phyloP scores from a whole-genome alignment of 176 grass and related monocot genomes.

The Oropetium thomaeum region DNA sequence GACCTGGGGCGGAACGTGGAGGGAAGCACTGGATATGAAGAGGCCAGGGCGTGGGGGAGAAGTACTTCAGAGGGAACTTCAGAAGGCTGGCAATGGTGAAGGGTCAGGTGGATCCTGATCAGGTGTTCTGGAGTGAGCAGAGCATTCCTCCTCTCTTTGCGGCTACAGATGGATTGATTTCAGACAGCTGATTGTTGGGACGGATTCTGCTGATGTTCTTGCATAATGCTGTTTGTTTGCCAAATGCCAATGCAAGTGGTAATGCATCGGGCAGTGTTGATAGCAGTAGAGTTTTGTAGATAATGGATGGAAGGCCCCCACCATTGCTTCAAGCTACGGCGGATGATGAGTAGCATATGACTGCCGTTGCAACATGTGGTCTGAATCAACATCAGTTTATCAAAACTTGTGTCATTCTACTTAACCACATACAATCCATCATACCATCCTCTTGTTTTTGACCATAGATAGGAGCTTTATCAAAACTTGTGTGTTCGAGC shows the following conservation, averaged over 20 bases:
- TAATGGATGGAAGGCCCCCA: neutral
- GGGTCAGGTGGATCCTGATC: conserved; percentile 56
- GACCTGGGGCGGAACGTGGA: conserved; percentile 63
- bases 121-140: conserved; percentile 92
- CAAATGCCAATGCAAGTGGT: neutral
- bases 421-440: too few relatives aligned
- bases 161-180: neutral
- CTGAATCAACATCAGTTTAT: too few relatives aligned
- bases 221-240: neutral
- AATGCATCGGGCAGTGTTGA: neutral
- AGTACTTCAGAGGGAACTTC: conserved; percentile 69
- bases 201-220: neutral
- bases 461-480: too few relatives aligned
- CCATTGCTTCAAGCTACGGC: too few relatives aligned
- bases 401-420: too few relatives aligned
- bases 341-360: too few relatives aligned
- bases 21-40: conserved; percentile 35
- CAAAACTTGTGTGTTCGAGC: too few relatives aligned
- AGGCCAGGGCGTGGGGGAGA: conserved; percentile 53
- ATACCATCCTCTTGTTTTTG: too few relatives aligned
- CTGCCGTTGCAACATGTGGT: too few relatives aligned
- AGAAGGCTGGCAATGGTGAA: conserved; percentile 65
- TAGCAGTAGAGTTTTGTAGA: neutral
- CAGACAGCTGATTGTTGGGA: neutral
- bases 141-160: conserved; percentile 55